These are phyloP conservation scores for Paspalum notatum DNA, from an alignment of 176 grass and related monocot genomes.

Conservation along the genomic window DNA sequence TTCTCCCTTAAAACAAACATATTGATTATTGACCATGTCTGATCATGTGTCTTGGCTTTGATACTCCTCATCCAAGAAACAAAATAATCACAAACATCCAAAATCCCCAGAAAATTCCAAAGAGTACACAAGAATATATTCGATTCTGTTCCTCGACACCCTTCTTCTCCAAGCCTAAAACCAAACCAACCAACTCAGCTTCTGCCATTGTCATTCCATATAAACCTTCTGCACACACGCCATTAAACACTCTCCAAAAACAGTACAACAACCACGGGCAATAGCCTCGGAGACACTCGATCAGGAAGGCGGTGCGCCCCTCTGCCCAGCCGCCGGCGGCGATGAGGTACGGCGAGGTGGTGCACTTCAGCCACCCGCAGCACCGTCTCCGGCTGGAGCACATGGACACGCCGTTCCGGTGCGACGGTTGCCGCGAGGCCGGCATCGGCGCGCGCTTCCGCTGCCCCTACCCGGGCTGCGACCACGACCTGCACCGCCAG, in stretches of 20 bases:
- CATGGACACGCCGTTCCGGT: conserved; percentile 78
- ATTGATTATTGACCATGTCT: conserved; percentile 20
- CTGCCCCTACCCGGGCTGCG: conserved; percentile 56
- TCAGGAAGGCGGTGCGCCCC: neutral
- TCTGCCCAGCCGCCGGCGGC: neutral
- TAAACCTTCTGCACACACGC: neutral
- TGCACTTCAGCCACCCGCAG: conserved; percentile 90
- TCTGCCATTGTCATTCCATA: neutral
- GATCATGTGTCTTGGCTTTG: neutral
- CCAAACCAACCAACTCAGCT: neutral
- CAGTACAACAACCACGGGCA: neutral
- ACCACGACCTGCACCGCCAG: conserved; percentile 94
- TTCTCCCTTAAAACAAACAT: neutral
- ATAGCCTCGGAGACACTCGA: neutral
- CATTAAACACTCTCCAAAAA: neutral
- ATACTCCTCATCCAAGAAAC: neutral
- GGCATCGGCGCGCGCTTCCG: conserved; percentile 85
- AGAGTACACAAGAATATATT: conserved; percentile 19
- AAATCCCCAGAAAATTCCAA: conserved; percentile 26
- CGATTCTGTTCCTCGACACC: conserved; percentile 34
- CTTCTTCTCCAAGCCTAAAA: conserved; percentile 36
- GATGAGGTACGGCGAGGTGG: conserved; percentile 90
- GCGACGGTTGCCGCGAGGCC: conserved; percentile 86
- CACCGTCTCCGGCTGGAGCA: conserved; percentile 87
- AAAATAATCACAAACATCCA: neutral